phyloP scores from a whole-genome alignment of 495 filamentous ascomycete species.

The Saxophila tyrrhenica region DNA sequence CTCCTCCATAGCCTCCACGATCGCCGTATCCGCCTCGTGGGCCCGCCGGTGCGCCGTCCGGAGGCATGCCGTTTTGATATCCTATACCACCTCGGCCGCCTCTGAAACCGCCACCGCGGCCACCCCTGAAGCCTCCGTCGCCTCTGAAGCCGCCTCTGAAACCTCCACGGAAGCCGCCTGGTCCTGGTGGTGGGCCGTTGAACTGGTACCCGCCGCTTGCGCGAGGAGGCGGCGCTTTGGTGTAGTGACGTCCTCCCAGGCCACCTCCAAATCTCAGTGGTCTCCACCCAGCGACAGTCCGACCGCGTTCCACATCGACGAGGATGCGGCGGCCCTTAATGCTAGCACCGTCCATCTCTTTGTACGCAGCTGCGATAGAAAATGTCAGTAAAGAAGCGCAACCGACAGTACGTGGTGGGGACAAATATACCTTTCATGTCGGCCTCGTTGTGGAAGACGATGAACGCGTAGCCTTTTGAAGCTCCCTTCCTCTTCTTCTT shows the following conservation, averaged over 20 bases:
- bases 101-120: slow-evolving; percentile 39
- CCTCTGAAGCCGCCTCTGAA: slow-evolving; percentile 35
- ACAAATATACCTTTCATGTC: slow-evolving; percentile 99
- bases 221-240: slow-evolving; percentile 69
- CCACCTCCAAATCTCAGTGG: slow-evolving; percentile 87
- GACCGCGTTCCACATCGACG: slow-evolving; percentile 92
- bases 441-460: slow-evolving; percentile 93
- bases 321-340: slow-evolving; percentile 87
- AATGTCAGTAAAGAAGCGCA: slow-evolving; percentile 20
- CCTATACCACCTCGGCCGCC: slow-evolving; percentile 31
- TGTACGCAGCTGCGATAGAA: slow-evolving; percentile 52
- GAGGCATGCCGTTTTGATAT: slow-evolving; percentile 36
- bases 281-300: slow-evolving; percentile 90
- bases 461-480: slow-evolving; percentile 87
- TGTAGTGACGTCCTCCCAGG: slow-evolving; percentile 84
- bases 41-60: slow-evolving; percentile 69
- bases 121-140: slow-evolving; percentile 42
- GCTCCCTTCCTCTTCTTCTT: slow-evolving; percentile 71
- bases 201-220: slow-evolving; percentile 43
- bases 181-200: slow-evolving; percentile 48
- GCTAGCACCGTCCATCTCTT: slow-evolving; percentile 78
- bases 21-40: slow-evolving; percentile 45
- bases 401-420: no score
- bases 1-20: slow-evolving; percentile 24
- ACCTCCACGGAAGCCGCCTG: slow-evolving; percentile 52